Conservation (phyloP, 331 rosid genomes). For the Quercus lobata region DNA sequence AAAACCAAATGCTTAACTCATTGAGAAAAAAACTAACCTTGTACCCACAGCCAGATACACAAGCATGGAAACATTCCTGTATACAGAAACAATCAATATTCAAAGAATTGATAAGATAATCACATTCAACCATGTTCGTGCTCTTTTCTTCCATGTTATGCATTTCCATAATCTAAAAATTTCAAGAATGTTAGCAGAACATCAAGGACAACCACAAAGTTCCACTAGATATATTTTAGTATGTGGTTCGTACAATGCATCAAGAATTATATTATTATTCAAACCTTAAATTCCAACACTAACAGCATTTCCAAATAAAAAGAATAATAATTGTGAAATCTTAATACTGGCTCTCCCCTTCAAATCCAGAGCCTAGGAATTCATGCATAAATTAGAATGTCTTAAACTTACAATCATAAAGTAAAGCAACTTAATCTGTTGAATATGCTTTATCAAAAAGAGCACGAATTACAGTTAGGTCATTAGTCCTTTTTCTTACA, state of each 20-base stretch:
- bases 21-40: constrained; percentile 55
- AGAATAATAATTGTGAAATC: not conserved
- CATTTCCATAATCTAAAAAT: not conserved
- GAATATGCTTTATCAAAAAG: not conserved
- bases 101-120: constrained; percentile 8
- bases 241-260: not conserved
- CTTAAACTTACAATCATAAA: not conserved
- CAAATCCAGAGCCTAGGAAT: not conserved
- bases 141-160: not conserved
- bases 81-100: constrained; percentile 25
- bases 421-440: not conserved
- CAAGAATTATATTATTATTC: not conserved
- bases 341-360: not conserved
- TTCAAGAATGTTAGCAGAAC: not conserved
- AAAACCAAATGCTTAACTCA: constrained; percentile 2
- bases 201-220: not conserved
- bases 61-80: constrained; percentile 87
- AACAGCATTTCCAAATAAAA: not conserved
- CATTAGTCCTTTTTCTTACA: not conserved
- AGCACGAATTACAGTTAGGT: not conserved
- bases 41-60: constrained; percentile 90
- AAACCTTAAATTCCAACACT: not conserved
- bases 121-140: not conserved
- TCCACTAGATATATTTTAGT: not conserved
- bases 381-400: not conserved